Percentiles rank a stretch among this genome's conserved stretches.
Evolutionary conservation across 495 filamentous ascomycete species (phyloP).

Genomic region (Venustampulla echinocandica): DNA sequence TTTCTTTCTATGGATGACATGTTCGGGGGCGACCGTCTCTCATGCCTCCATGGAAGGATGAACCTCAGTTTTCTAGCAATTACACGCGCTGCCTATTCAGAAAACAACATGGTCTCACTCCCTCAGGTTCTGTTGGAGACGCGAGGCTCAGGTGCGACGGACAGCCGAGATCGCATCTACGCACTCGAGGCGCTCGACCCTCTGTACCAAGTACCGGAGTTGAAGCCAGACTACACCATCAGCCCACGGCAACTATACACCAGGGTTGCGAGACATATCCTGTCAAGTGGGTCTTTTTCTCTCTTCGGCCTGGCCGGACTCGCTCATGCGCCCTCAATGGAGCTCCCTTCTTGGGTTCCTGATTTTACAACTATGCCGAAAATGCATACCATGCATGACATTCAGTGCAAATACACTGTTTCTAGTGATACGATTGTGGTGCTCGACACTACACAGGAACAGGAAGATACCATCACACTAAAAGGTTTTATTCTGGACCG

Average conservation of each 20-base stretch:
- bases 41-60: constrained; percentile 9
- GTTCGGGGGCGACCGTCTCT: constrained; percentile 8
- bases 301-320: constrained; percentile 4
- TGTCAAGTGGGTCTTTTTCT: constrained; percentile 5
- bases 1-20: constrained; percentile 10
- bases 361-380: constrained; percentile 13
- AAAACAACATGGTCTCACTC: constrained; percentile 8
- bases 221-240: constrained; percentile 12
- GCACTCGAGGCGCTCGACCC: constrained; percentile 15
- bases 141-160: constrained; percentile 9
- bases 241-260: constrained; percentile 7
- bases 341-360: constrained; percentile 24
- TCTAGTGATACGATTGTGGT: constrained; percentile 5
- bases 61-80: constrained; percentile 8
- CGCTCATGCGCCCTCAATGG: neutral
- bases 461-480: constrained; percentile 6
- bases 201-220: constrained; percentile 8
- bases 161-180: constrained; percentile 19
- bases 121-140: constrained; percentile 9
- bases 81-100: constrained; percentile 8
- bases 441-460: constrained; percentile 2
- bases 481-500: constrained; percentile 5
- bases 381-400: constrained; percentile 4
- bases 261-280: constrained; percentile 5
- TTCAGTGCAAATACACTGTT: constrained; percentile 5